These are phyloP conservation scores for Phytophthora podocarpi DNA, from an alignment of 352 stramenopile genomes.

Conservation along the genomic window DNA sequence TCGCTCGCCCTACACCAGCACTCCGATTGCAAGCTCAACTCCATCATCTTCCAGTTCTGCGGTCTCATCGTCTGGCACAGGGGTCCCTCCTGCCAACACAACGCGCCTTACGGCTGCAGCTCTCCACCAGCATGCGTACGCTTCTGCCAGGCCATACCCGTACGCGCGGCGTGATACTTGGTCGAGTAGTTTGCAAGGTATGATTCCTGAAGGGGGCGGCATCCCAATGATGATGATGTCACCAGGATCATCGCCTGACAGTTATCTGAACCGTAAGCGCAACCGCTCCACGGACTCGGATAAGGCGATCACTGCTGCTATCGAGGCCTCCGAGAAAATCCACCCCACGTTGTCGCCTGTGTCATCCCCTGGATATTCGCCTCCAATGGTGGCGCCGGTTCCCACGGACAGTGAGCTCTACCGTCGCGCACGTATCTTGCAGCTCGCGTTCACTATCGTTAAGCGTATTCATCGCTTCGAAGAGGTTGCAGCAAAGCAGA, in stretches of 20 bases:
- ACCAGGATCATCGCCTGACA: slow-evolving; percentile 35
- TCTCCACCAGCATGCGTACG: slow-evolving; percentile 57
- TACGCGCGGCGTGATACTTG: slow-evolving; percentile 46
- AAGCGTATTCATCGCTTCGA: slow-evolving; percentile 69
- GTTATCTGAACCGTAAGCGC: slow-evolving; percentile 68
- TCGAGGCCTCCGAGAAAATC: slow-evolving; percentile 62
- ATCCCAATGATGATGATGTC: slow-evolving; percentile 45
- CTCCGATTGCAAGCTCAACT: slow-evolving; percentile 25
- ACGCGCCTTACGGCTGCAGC: slow-evolving; percentile 37
- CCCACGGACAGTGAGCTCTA: slow-evolving; percentile 53
- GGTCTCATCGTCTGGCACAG: slow-evolving; percentile 17
- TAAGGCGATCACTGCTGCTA: slow-evolving; percentile 56
- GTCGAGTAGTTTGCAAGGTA: slow-evolving; percentile 34
- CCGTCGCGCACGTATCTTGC: slow-evolving; percentile 58
- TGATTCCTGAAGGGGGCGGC: slow-evolving; percentile 43
- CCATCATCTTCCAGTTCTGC: slow-evolving; percentile 34
- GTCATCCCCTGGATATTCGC: slow-evolving; percentile 30
- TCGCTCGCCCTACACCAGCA: slow-evolving; percentile 32
- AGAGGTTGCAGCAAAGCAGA: slow-evolving; percentile 48
- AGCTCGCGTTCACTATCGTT: slow-evolving; percentile 63
- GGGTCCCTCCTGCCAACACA: slow-evolving; percentile 17
- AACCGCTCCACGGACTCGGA: slow-evolving; percentile 75
- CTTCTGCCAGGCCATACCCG: slow-evolving; percentile 46
- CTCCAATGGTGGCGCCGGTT: slow-evolving; percentile 26
- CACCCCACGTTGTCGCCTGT: slow-evolving; percentile 35